Conservation (phyloP, 1,284 basidiomycete genomes). For the Kwoniella shivajii region DNA sequence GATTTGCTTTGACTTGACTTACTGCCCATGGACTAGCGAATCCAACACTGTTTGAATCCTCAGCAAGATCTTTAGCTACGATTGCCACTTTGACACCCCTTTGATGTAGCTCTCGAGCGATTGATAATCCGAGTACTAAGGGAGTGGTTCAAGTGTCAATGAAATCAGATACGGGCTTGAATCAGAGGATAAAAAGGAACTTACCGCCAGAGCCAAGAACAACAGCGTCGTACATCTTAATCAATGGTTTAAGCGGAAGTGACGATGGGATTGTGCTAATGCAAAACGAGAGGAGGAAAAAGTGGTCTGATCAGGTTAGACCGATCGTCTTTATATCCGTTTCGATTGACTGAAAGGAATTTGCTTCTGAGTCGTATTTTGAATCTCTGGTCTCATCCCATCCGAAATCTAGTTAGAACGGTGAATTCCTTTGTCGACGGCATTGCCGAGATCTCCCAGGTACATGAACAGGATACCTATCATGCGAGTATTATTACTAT, state of each 20-base stretch:
- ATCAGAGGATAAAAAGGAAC: slow-evolving; percentile 1
- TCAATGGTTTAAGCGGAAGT: neutral
- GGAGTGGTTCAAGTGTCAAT: neutral
- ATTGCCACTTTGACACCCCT: slow-evolving; percentile 61
- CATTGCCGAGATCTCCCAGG: too few relatives aligned
- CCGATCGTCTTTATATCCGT: too few relatives aligned
- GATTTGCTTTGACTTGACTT: slow-evolving; percentile 6
- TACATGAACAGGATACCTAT: too few relatives aligned
- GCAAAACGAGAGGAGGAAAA: neutral
- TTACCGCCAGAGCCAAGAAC: slow-evolving; percentile 50
- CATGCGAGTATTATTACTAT: too few relatives aligned
- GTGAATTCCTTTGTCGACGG: too few relatives aligned
- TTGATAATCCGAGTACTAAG: slow-evolving; percentile 49
- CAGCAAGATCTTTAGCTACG: slow-evolving; percentile 67
- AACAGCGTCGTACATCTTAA: slow-evolving; percentile 38
- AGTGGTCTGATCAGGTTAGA: neutral
- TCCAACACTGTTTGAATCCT: slow-evolving; percentile 62
- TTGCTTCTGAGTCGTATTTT: too few relatives aligned
- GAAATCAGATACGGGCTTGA: neutral
- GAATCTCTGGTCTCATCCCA: too few relatives aligned
- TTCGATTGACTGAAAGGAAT: too few relatives aligned
- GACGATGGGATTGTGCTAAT: neutral
- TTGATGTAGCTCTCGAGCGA: slow-evolving; percentile 54
- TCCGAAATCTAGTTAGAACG: too few relatives aligned
- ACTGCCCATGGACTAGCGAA: slow-evolving; percentile 73